Percentiles rank a stretch among this genome's conserved stretches.
These are phyloP conservation scores for Orychophragmus violaceus DNA, from an alignment of 345 rosid species.

Conservation along the genomic window DNA sequence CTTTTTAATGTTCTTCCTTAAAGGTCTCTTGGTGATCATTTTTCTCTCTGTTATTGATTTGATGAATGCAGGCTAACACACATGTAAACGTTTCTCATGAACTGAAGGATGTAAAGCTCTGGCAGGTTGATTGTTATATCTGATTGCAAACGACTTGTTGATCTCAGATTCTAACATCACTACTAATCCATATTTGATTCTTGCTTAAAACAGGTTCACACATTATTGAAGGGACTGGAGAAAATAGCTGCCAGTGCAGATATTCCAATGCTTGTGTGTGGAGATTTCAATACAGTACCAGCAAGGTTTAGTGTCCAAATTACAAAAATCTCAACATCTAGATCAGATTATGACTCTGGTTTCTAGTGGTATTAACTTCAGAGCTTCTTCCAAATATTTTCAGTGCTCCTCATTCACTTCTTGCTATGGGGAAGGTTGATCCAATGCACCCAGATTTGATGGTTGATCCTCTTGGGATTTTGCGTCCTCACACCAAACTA, in stretches of 20 bases:
- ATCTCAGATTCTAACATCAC: not conserved
- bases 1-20: not conserved
- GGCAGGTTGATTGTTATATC: conserved; percentile 64
- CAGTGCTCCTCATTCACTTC: conserved; percentile 96
- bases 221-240: conserved; percentile 92
- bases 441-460: conserved; percentile 66
- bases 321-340: not conserved
- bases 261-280: conserved; percentile 99
- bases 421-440: conserved; percentile 93
- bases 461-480: conserved; percentile 78
- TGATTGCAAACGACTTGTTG: not conserved
- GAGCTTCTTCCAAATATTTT: conserved; percentile 27
- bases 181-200: conserved; percentile 2
- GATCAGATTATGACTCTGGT: not conserved
- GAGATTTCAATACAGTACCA: conserved; percentile 88
- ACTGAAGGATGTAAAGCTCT: conserved; percentile 90
- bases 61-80: conserved; percentile 74
- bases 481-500: conserved; percentile 82
- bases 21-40: conserved; percentile 8
- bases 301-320: not conserved
- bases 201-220: conserved; percentile 62
- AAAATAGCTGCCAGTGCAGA: conserved; percentile 96
- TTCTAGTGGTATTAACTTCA: not conserved
- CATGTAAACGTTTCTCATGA: conserved; percentile 84
- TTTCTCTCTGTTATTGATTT: conserved; percentile 4